Conservation (phyloP, 495 filamentous ascomycete genomes). For the Aspergillus ellipticus region DNA sequence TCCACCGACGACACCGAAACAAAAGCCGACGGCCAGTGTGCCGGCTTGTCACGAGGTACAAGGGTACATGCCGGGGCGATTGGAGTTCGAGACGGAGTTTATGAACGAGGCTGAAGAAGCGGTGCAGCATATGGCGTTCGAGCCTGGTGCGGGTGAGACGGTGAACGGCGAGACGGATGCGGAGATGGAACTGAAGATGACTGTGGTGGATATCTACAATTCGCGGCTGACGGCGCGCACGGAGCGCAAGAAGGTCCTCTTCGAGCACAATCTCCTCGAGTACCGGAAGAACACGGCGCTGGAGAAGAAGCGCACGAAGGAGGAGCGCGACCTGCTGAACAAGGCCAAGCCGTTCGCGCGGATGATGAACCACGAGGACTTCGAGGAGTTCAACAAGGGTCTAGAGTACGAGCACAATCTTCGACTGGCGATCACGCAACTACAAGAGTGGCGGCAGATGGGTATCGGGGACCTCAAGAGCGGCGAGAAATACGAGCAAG, state of each 20-base stretch:
- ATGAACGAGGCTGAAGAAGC: constrained; percentile 98
- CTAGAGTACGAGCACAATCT: constrained; percentile 88
- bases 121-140: constrained; percentile 97
- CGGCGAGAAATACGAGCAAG: constrained; percentile 92
- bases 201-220: constrained; percentile 98
- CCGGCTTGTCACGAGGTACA: constrained; percentile 96
- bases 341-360: constrained; percentile 94
- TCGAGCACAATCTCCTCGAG: constrained; percentile 89
- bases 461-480: constrained; percentile 76
- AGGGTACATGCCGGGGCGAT: constrained; percentile 95
- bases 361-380: constrained; percentile 93
- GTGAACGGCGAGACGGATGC: constrained; percentile 82
- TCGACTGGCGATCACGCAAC: constrained; percentile 79
- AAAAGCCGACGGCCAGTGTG: constrained; percentile 90
- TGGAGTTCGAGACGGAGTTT: constrained; percentile 98
- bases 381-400: constrained; percentile 76
- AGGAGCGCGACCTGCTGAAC: constrained; percentile 84
- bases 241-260: constrained; percentile 95
- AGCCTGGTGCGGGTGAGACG: constrained; percentile 89
- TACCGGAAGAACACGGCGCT: constrained; percentile 81
- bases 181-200: constrained; percentile 95
- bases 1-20: constrained; percentile 80
- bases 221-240: constrained; percentile 82
- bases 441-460: constrained; percentile 90
- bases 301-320: constrained; percentile 95